Evolutionary conservation across 23 red algal species (phyloP).

Genomic region (Gracilariopsis chorda): DNA sequence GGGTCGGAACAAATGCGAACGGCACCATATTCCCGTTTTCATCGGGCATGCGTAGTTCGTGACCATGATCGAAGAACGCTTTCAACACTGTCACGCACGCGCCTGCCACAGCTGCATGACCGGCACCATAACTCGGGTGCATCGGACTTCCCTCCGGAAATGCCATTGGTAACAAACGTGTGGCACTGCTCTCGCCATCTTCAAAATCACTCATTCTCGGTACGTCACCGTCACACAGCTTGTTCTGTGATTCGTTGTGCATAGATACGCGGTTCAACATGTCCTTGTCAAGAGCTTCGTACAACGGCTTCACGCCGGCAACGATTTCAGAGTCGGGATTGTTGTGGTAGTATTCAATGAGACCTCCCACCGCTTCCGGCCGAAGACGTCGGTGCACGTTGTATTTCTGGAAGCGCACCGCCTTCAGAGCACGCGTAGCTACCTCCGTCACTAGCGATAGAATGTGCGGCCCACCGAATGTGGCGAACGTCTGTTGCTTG

Average conservation of each 20-base stretch:
- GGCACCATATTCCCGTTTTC: neutral
- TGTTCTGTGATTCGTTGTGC: conserved; percentile 22
- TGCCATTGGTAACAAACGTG: conserved; percentile 49
- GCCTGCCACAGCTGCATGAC: conserved; percentile 69
- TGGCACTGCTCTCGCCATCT: neutral
- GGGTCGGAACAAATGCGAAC: conserved; percentile 25
- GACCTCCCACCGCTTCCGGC: conserved; percentile 51
- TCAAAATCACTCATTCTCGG: neutral
- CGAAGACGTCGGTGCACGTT: conserved; percentile 60
- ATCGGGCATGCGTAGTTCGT: neutral
- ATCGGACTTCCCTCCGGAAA: conserved; percentile 69
- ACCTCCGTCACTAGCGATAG: conserved; percentile 69
- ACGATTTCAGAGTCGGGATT: neutral
- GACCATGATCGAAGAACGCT: conserved; percentile 50
- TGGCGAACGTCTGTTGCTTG: conserved; percentile 47
- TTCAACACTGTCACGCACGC: conserved; percentile 69
- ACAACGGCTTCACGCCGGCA: neutral
- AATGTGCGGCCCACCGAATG: conserved; percentile 60
- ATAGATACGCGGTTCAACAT: neutral
- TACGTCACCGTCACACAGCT: neutral
- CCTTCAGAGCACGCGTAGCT: conserved; percentile 71
- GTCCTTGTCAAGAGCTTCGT: neutral
- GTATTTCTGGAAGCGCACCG: conserved; percentile 72
- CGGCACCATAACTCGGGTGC: conserved; percentile 72
- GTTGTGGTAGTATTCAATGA: conserved; percentile 6